Evolutionary conservation across 164 flowering plant species (phyloP), one percentile per base, ranked within the genome.

Genomic region (Pachysandra terminalis): DNA sequence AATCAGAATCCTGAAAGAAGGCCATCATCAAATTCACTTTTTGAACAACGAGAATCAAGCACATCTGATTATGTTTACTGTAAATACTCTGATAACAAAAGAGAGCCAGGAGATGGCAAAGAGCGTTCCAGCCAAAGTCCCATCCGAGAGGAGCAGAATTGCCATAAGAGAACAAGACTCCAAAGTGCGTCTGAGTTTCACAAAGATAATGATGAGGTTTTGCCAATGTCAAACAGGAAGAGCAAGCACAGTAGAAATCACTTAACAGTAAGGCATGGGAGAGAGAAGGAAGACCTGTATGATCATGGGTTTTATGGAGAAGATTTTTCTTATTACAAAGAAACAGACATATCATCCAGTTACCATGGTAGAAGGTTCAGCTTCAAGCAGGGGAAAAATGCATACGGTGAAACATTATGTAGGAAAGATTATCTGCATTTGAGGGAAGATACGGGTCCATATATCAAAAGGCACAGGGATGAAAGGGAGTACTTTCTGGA

Each of bases 401-500:
- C 67, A 28, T 48, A 28, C 52, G 17, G 65, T 49, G 70, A 68
- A 67, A n/a, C 24, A 51, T 32, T 23, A 28, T 53, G 54, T 45
- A 58, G 74, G 74, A 73, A 75, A 65, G 63, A 28, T 56, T 56
- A 64, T 72, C 64, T 26, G 24, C 69, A 64, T 56, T 67, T 49
- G 41, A 68, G 62, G 65, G 75, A 74, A 23, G 68, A 73, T 49
- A 63, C 16, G 51, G 71, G 65, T 56, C 67, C 63, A 27, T 58
- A 19, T 75, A 25, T 32, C 40, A 75, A 73, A 61, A 74, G 71
- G 54, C 69, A 64, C 45, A 58, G 68, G 67, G 66, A 71, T 71
- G 79, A 68, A 68, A 66, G 69, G 56, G 76, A 72, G 32, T 52
- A 61, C 70, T 54, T 65, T 69, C 40, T 37, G 61, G 73, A 73